Base-by-base conservation (phyloP, 192 early-diverging fungal species). In the Mortierella antarctica region DNA sequence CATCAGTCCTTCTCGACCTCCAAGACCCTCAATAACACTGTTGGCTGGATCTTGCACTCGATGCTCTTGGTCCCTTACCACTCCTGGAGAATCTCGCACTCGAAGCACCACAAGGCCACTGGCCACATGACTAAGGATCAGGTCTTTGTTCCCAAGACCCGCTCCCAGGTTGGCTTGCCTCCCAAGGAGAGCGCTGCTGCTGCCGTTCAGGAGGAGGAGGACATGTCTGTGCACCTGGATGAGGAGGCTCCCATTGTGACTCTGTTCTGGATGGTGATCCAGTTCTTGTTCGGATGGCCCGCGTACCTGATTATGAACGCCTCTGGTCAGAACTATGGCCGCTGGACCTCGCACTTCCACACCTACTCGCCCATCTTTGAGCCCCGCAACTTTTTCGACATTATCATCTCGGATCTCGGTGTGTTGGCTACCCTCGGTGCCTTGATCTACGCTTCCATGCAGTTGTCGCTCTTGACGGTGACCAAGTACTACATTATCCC, bases 11-110 rank as follows among this genome's bases (percentile, higher is more conserved):
- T 96, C 87, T 95, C 94, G n/a, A 86, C 92, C 46, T 91, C 92
- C 86, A 89, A 89, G 61, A 86, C 89, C n/a, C 82, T 97, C 79
- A 96, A 97, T 87, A 92, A 97, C 82, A 77, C 88, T 31, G 95
- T 95, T 55, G 97, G 97, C 0, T 96, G 86, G 85, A 84, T 99
- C 44, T 84, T 99, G 67, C 97, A 99, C 90, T 89, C 94, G 47
- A 86, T 91, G 59, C 86, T 97, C 20, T 86, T 99, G 57, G 97
- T 99, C 42, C 97, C 97, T 17, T 98, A 90, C 86, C 94, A 93
- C 84, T 93, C 97, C 41, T 98, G 97, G 97, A 92, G 92, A 79
- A 91, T 91, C 85, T 89, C 93, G 39, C 97, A 98, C 83, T 94
- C 91, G 46, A 91, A 89, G 80, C 97, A 99, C 88, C 97, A 99